Conservation (phyloP, 139 green algal species). For the Desmodesmus armatus region DNA sequence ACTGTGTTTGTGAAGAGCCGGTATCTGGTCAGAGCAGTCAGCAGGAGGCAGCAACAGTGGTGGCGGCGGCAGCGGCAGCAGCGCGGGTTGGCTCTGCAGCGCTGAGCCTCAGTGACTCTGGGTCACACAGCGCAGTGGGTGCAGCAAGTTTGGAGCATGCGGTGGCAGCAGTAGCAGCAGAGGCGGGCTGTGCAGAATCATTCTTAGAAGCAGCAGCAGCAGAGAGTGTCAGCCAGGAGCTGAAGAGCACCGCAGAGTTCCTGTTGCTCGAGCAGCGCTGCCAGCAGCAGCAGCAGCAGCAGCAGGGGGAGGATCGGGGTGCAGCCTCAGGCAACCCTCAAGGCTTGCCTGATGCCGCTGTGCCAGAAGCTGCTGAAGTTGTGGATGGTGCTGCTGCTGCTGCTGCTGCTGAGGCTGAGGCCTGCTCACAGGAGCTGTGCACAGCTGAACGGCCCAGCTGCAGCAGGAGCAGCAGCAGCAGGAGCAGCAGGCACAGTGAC, state of each 20-base stretch:
- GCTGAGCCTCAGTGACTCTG: background rate
- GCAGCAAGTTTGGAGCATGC: background rate
- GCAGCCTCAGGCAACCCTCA: background rate
- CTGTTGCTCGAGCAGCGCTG: too few species aligned
- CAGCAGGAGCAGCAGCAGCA: background rate
- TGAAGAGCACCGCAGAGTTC: too few species aligned
- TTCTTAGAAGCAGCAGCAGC: background rate
- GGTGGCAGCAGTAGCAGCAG: background rate
- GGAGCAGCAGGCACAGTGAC: background rate
- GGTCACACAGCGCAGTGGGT: background rate
- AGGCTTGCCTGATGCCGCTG: background rate
- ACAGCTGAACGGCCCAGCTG: background rate
- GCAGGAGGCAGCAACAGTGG: background rate
- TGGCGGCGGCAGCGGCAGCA: background rate
- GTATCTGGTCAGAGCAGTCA: background rate
- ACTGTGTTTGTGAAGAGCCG: background rate
- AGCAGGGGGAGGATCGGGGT: background rate
- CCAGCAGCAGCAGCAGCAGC: background rate
- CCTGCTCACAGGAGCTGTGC: too few species aligned
- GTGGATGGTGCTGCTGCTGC: background rate
- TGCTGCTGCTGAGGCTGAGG: background rate
- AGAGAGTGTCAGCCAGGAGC: too few species aligned
- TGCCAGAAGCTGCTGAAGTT: background rate
- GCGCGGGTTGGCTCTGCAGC: too few species aligned
- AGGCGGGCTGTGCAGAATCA: background rate